phyloP scores from a whole-genome alignment of 208 protist species.

The Leishmania gerbilli region DNA sequence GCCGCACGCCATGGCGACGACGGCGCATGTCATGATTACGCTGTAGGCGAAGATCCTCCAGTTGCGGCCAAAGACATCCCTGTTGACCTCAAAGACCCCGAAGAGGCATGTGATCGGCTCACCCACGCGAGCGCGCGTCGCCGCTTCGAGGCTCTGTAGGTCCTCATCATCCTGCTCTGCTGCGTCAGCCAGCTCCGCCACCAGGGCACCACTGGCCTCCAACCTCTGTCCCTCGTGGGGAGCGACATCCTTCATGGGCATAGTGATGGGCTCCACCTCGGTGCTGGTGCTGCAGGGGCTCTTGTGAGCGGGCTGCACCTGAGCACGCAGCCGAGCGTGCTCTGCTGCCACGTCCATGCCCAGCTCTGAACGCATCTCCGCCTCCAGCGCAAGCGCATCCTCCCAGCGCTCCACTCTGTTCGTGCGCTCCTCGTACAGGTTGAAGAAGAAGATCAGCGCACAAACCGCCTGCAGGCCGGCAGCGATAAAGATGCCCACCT shows the following conservation, averaged over 20 bases:
- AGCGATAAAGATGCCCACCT: conserved; percentile 52
- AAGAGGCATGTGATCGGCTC: conserved; percentile 29
- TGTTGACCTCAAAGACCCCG: conserved; percentile 55
- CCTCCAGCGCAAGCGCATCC: conserved; percentile 35
- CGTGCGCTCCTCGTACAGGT: conserved; percentile 61
- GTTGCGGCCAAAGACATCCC: conserved; percentile 47
- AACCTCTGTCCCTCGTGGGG: background rate
- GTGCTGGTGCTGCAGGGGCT: background rate
- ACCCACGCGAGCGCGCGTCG: conserved; percentile 11
- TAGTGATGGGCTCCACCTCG: background rate
- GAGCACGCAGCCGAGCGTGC: conserved; percentile 12
- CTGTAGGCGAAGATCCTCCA: conserved; percentile 40
- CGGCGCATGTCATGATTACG: conserved; percentile 38
- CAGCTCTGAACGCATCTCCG: conserved; percentile 31
- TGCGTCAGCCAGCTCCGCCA: conserved; percentile 6
- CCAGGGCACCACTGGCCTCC: conserved; percentile 5
- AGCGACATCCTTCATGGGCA: background rate
- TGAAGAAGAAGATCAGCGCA: conserved; percentile 53
- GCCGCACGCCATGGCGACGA: conserved; percentile 36
- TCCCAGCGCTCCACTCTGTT: conserved; percentile 56
- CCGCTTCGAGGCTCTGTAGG: conserved; percentile 9
- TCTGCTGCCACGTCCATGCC: conserved; percentile 17
- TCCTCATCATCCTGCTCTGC: background rate
- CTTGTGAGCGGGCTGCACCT: too few relatives aligned
- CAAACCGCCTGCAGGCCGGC: conserved; percentile 52